phyloP scores from a whole-genome alignment of 1,139 yeast genomes.

The Candida buenavistaensis region DNA sequence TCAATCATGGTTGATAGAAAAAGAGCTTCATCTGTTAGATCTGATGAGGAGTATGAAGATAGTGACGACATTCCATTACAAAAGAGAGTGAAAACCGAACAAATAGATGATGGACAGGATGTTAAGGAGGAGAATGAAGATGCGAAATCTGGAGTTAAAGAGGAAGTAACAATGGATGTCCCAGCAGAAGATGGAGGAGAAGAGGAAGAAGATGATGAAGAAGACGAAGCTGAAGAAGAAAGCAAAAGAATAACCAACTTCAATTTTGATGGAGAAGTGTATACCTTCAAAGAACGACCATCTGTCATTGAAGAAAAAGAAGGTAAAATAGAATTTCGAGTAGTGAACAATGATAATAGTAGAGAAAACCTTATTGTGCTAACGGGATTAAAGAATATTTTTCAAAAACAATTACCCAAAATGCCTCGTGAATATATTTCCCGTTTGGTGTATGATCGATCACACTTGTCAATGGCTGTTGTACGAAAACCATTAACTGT shows the following conservation, averaged over 20 bases:
- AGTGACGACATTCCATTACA: constrained; percentile 38
- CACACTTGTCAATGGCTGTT: constrained; percentile 94
- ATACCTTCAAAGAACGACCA: constrained; percentile 87
- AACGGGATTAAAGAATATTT: constrained; percentile 92
- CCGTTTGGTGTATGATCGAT: constrained; percentile 87
- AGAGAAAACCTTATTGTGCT: constrained; percentile 85
- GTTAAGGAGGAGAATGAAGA: constrained; percentile 14
- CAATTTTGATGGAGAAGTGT: constrained; percentile 70
- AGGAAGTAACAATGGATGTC: constrained; percentile 22
- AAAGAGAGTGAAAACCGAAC: constrained; percentile 28
- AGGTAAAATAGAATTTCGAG: constrained; percentile 90
- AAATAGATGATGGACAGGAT: constrained; percentile 11
- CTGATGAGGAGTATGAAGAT: constrained; percentile 39
- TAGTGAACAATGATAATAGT: constrained; percentile 91
- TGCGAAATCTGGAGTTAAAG: constrained; percentile 15
- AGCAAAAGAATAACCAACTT: constrained; percentile 50
- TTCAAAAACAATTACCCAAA: constrained; percentile 95
- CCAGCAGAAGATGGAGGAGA: constrained; percentile 25
- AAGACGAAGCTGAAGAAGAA: constrained; percentile 53
- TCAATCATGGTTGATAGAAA: constrained; percentile 31
- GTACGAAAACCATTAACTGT: constrained; percentile 90
- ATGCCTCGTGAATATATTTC: constrained; percentile 98
- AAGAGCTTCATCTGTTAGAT: constrained; percentile 24
- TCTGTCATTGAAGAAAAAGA: constrained; percentile 92
- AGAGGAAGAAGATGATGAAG: constrained; percentile 40